phyloP scores from a whole-genome alignment of 2,329 filamentous ascomycete species.

The Gaeumannomyces tritici region DNA sequence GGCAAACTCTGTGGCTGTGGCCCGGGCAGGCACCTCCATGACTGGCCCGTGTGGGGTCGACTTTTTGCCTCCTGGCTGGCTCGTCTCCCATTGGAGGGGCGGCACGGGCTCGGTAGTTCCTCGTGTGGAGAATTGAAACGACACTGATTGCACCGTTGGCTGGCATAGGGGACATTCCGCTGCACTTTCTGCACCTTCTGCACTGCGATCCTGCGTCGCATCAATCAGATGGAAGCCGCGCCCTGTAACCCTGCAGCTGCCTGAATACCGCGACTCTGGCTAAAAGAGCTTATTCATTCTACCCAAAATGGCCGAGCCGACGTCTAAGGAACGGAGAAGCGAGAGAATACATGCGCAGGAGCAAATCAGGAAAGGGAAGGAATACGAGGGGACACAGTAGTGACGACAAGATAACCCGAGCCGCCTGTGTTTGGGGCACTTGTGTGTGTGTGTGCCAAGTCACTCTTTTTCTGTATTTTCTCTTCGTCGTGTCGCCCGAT shows the following conservation, averaged over 20 bases:
- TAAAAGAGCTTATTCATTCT: neutral
- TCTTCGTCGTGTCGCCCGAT: too few species aligned
- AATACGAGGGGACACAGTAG: neutral
- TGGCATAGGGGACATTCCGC: neutral
- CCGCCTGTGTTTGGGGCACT: neutral
- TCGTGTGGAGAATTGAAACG: neutral
- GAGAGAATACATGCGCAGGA: neutral
- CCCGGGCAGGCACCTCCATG: neutral
- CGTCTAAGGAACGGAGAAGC: too few species aligned
- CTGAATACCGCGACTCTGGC: neutral
- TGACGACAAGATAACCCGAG: neutral
- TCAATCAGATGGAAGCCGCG: too few species aligned
- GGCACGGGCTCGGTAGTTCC: neutral
- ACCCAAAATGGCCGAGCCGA: too few species aligned
- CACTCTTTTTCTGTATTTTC: neutral
- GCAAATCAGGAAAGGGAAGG: too few species aligned
- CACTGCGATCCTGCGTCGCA: too few species aligned
- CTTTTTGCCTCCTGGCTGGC: slow-evolving; percentile 6
- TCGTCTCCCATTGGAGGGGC: neutral
- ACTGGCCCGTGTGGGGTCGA: neutral
- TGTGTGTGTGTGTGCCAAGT: neutral
- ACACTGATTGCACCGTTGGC: neutral
- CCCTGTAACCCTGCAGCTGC: neutral
- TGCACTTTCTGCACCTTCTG: too few species aligned
- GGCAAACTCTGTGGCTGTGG: neutral